Conservation (phyloP, 2,329 filamentous ascomycete genomes). For the Ploettnerulaceae sp. region DNA sequence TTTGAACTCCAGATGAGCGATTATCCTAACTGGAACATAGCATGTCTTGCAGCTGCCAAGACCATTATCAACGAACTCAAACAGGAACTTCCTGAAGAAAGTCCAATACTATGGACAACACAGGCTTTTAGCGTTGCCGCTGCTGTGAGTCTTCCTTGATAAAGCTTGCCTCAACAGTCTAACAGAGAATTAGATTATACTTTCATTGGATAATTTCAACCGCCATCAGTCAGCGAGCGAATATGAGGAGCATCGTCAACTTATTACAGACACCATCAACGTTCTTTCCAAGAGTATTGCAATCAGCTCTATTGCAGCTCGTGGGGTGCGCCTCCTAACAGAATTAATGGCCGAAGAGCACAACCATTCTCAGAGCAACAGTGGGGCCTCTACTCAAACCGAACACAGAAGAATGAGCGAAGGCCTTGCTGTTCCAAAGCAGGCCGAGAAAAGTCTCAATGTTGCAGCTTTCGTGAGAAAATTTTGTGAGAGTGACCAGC, state of each 20-base stretch:
- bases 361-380: slow-evolving; percentile 2
- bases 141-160: slow-evolving; percentile 6
- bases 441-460: slow-evolving; percentile 24
- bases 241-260: slow-evolving; percentile 32
- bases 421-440: slow-evolving; percentile 2
- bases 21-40: not conserved
- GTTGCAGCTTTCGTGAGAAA: slow-evolving; percentile 30
- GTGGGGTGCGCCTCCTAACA: slow-evolving; percentile 36
- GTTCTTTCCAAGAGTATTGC: slow-evolving; percentile 32
- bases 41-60: slow-evolving; percentile 23
- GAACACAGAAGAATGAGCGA: not conserved
- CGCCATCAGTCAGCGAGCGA: slow-evolving; percentile 24
- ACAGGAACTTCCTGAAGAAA: slow-evolving; percentile 14
- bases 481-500: slow-evolving; percentile 27
- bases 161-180: not conserved
- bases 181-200: slow-evolving; percentile 26
- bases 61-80: slow-evolving; percentile 23
- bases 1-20: not conserved
- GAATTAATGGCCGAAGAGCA: slow-evolving; percentile 32
- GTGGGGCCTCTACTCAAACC: not conserved
- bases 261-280: slow-evolving; percentile 34
- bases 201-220: slow-evolving; percentile 33
- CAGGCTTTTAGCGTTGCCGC: slow-evolving; percentile 22
- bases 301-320: slow-evolving; percentile 37
- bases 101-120: slow-evolving; percentile 20